A percentile compares a stretch with the other conserved stretches of the same genome.
These are phyloP conservation scores for Persicaria tinctoria DNA, from an alignment of 148 eudicot species.

Conservation along the genomic window DNA sequence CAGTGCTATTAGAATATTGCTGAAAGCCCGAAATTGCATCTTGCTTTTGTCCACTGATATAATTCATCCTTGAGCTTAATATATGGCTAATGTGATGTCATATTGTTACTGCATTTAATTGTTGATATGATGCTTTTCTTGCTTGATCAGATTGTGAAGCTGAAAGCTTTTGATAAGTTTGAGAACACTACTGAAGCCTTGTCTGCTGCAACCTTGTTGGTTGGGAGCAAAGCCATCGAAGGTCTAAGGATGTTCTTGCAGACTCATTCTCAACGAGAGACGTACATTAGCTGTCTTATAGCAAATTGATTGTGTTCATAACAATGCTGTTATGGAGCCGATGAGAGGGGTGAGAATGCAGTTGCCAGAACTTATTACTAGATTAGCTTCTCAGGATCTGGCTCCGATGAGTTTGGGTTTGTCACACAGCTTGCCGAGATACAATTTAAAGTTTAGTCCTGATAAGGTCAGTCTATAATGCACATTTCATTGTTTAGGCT, in stretches of 20 bases:
- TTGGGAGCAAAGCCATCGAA: constrained; percentile 85
- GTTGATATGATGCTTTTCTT: too few relatives aligned
- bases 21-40: too few relatives aligned
- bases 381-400: too few relatives aligned
- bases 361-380: too few relatives aligned
- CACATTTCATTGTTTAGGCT: too few relatives aligned
- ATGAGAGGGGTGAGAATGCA: too few relatives aligned
- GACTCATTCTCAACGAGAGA: constrained; percentile 75
- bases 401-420: too few relatives aligned
- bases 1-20: too few relatives aligned
- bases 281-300: constrained; percentile 16
- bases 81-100: neutral
- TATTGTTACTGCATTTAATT: neutral
- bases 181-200: constrained; percentile 90
- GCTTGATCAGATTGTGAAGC: constrained; percentile 57
- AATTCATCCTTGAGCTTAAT: neutral
- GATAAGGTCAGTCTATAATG: too few relatives aligned
- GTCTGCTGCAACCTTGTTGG: constrained; percentile 60
- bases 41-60: neutral
- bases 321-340: too few relatives aligned
- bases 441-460: too few relatives aligned
- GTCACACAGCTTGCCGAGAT: too few relatives aligned
- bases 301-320: constrained; percentile 37
- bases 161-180: constrained; percentile 90
- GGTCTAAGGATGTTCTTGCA: constrained; percentile 76